Base-by-base conservation (phyloP, 2,329 filamentous ascomycete genomes). In the Colletotrichum cuscutae region DNA sequence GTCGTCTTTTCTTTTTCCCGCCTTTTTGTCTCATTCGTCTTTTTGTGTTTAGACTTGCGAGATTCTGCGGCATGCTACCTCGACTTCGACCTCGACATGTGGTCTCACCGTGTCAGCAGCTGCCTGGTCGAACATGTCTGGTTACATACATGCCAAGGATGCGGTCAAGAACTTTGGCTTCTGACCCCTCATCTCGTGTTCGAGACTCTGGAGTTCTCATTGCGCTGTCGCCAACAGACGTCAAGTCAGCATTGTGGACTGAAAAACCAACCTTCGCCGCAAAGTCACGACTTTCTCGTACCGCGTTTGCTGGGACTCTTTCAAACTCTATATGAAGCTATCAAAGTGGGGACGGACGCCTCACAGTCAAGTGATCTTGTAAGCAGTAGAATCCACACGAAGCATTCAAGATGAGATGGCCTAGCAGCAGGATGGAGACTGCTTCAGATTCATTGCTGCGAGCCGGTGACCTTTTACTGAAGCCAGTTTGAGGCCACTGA, bases 121-220 rank as follows among this genome's bases (percentile, higher is more conserved):
- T 24, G 22, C 22, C n/a, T 49, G 19, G 32, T 54, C 12, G 46
- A 70, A 70, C 24, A 49, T 32, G 59, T 9, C 24, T 63, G 70
- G 24, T 59, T 54, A 66, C 70, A 65, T 73, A 66, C 70, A 65
- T 73, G 54, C 67, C 71, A 71, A 73, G 56, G 13, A 52, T 32
- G 60, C 35, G 19, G 46, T 37, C 26, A 24, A 24, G 46, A 53
- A 28, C 42, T 61, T 24, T 68, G 22, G 65, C 28, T 26, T 57
- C 15, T n/a, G 8, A 49, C 42, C 42, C 42, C 42, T 49, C 42
- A 49, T 49, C 19, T n/a, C 19, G 42, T 49, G 42, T 49, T 22
- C 7, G 7, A 11, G 8, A 11, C 19, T 5, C 15, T 4, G 8
- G 19, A 11, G 42, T 49, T n/a, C 42, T 49, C 19, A 22, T 22